These are phyloP conservation scores for Yamadazyma olivae DNA, from an alignment of 805 yeast species.

Conservation along the genomic window DNA sequence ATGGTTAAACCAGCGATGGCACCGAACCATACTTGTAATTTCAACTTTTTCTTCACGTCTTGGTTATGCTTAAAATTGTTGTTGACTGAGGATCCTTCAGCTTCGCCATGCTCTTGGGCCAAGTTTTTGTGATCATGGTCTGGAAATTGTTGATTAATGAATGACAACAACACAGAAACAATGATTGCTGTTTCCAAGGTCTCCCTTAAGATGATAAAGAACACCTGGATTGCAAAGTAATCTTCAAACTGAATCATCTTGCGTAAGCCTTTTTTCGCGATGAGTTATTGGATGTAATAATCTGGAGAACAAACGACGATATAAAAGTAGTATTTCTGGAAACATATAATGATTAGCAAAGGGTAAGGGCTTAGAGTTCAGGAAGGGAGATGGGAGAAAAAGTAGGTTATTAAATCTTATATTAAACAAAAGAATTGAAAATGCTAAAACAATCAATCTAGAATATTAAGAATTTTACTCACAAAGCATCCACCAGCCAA, in stretches of 20 bases:
- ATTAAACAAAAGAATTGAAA: too few relatives aligned
- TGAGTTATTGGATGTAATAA: too few relatives aligned
- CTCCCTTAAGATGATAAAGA: slow-evolving; percentile 71
- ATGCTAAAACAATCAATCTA: too few relatives aligned
- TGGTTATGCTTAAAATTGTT: background rate
- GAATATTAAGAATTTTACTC: too few relatives aligned
- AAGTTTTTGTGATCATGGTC: background rate
- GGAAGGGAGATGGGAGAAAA: too few relatives aligned
- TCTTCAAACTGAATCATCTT: slow-evolving; percentile 26
- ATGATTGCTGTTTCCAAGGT: slow-evolving; percentile 22
- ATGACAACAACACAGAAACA: slow-evolving; percentile 69
- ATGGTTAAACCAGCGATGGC: slow-evolving; percentile 67
- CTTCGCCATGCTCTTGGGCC: background rate
- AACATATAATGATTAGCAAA: too few relatives aligned
- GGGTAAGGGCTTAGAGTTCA: too few relatives aligned
- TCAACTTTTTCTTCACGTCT: slow-evolving; percentile 25
- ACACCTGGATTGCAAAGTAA: slow-evolving; percentile 69
- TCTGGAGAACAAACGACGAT: too few relatives aligned
- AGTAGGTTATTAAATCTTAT: too few relatives aligned
- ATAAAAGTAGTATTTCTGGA: too few relatives aligned
- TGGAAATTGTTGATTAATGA: slow-evolving; percentile 51
- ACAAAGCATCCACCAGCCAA: too few relatives aligned
- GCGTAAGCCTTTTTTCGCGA: too few relatives aligned
- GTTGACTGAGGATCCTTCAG: background rate
- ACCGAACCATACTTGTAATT: slow-evolving; percentile 79